Percentiles rank a stretch among this genome's conserved stretches.
These are phyloP conservation scores for Chenopodium quinoa DNA, from an alignment of 148 eudicot genomes.

Conservation along the genomic window DNA sequence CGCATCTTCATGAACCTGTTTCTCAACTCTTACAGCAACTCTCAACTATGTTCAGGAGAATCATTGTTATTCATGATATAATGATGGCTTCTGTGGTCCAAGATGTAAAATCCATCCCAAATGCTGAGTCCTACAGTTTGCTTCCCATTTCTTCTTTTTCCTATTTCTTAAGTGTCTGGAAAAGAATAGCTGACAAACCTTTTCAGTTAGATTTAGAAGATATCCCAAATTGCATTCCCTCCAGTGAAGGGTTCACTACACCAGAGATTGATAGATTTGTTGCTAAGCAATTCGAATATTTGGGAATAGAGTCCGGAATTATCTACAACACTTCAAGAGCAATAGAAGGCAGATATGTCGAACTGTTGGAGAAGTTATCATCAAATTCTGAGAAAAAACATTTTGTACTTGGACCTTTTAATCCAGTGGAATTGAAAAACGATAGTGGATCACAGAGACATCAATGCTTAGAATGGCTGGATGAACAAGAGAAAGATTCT, in stretches of 20 bases:
- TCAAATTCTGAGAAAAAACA: conserved; percentile 13
- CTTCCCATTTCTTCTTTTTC: conserved; percentile 21
- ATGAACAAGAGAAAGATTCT: conserved; percentile 34
- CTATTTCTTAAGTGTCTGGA: conserved; percentile 14
- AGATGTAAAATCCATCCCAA: conserved; percentile 26
- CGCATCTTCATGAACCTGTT: conserved; percentile 26
- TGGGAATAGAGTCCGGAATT: conserved; percentile 31
- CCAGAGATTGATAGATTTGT: conserved; percentile 20
- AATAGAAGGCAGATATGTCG: conserved; percentile 38
- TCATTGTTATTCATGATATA: conserved; percentile 27
- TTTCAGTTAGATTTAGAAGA: conserved; percentile 18
- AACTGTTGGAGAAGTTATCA: conserved; percentile 20
- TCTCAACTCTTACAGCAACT: conserved; percentile 20
- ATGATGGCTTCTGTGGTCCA: conserved; percentile 26
- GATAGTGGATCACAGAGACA: background rate
- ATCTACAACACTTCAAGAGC: conserved; percentile 31
- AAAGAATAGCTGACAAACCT: conserved; percentile 23
- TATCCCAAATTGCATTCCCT: conserved; percentile 22
- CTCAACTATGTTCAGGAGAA: conserved; percentile 7
- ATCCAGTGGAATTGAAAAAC: conserved; percentile 21
- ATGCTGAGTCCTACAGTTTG: conserved; percentile 29
- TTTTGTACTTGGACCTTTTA: conserved; percentile 33
- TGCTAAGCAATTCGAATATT: conserved; percentile 6
- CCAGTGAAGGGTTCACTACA: conserved; percentile 28
- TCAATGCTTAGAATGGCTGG: conserved; percentile 31